Conservation (phyloP, 2,329 filamentous ascomycete species). For the Didymella arachidicola region DNA sequence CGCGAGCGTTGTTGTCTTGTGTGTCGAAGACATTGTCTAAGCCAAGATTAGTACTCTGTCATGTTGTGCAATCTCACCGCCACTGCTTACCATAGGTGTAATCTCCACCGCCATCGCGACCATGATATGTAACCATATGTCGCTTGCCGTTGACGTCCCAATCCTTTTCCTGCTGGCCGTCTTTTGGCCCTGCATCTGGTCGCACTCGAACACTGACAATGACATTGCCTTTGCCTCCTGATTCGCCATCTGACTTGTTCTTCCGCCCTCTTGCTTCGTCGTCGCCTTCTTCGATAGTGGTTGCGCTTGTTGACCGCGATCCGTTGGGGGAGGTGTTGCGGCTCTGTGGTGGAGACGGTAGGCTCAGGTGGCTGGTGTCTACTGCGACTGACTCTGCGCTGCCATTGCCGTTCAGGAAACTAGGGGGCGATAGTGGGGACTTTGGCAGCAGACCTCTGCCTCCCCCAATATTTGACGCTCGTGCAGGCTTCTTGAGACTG, state of each 20-base stretch:
- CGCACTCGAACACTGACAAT: slow-evolving; percentile 93
- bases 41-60: slow-evolving; percentile 25
- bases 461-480: slow-evolving; percentile 51
- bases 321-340: slow-evolving; percentile 91
- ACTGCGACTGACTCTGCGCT: slow-evolving; percentile 80
- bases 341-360: slow-evolving; percentile 85
- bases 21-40: slow-evolving; percentile 95
- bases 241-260: slow-evolving; percentile 36
- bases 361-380: slow-evolving; percentile 69
- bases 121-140: slow-evolving; percentile 81
- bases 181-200: slow-evolving; percentile 75
- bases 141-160: slow-evolving; percentile 91
- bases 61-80: slow-evolving; percentile 24
- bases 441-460: slow-evolving; percentile 43
- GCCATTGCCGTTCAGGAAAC: slow-evolving; percentile 80
- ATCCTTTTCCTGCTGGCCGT: slow-evolving; percentile 75
- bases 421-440: slow-evolving; percentile 65
- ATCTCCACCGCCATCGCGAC: slow-evolving; percentile 85
- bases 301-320: slow-evolving; percentile 87
- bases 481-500: slow-evolving; percentile 57
- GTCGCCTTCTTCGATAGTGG: slow-evolving; percentile 85
- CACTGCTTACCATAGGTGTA: slow-evolving; percentile 81
- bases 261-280: slow-evolving; percentile 61
- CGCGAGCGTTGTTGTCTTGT: slow-evolving; percentile 90
- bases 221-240: slow-evolving; percentile 76